Base-by-base conservation (phyloP, 345 rosid species). In the Linum trigynum region DNA sequence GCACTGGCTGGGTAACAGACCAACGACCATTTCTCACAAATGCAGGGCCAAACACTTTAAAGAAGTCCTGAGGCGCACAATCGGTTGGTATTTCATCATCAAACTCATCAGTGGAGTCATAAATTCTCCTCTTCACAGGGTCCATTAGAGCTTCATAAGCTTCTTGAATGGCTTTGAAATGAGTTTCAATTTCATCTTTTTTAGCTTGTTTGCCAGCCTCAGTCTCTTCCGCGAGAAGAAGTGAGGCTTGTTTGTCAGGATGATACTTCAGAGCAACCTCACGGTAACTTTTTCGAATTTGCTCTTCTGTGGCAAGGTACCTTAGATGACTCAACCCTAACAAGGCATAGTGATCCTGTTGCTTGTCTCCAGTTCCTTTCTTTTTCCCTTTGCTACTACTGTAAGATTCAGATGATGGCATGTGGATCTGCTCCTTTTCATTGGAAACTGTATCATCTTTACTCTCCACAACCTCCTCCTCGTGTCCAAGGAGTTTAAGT, bases 231-330 rank as follows among this genome's bases (percentile, higher is more conserved):
- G 85, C 80, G 55, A 95, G 84, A 78, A 95, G 91, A 65, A 91
- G 82, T 35, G 86, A 78, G 56, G 94, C 96, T 23, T 87, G 91
- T 75, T 95, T 95, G 80, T 95, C 99, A 2, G 97, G 96, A 76
- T 91, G 99, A 77, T 89, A 80, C 86, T 82, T 85, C 84, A 95
- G 48, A 15, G 99, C 99, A 65, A 92, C 90, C 76, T 95, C 97
- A 12, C 95, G 88, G 55, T 91, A 95, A 59, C 87, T 84, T 77
- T 80, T 91, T 69, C 88, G 84, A 55, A 95, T 95, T 85, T 91
- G 99, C 67, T 95, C 99, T 77, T 95, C 97, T 1, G 96, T 87
- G n/a, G 97, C 96, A 76, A 95, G 97, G 64, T 95, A 95, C 66
- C 99, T 81, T 63, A 91, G 74, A 79, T 91, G 97, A 77, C 91